A percentile compares a stretch with the other conserved stretches of the same genome.
Evolutionary conservation across 23 red algal species (phyloP).

Genomic region (Gracilaria gracilis): DNA sequence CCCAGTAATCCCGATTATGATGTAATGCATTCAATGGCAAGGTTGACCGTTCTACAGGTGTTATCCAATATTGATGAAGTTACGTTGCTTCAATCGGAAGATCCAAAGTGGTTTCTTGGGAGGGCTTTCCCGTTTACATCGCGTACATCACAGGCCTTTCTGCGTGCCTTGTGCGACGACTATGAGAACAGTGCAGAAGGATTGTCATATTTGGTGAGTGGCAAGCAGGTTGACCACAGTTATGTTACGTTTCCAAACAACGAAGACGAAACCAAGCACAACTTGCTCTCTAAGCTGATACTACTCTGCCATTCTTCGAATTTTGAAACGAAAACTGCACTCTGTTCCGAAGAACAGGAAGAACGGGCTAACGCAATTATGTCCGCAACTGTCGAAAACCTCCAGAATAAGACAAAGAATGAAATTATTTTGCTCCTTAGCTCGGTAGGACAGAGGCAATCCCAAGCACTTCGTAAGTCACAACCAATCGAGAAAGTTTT

Average conservation of each 20-base stretch:
- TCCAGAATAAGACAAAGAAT: background rate
- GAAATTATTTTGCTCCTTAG: background rate
- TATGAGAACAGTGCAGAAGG: background rate
- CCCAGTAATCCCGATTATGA: background rate
- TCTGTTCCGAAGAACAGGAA: no score
- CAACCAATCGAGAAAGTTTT: slow-evolving; percentile 36
- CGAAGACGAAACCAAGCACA: no score
- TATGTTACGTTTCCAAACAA: no score
- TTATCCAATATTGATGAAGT: background rate
- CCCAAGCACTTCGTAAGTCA: background rate
- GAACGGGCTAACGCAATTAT: background rate
- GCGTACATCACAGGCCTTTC: background rate
- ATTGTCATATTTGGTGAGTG: background rate
- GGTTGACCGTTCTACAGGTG: background rate
- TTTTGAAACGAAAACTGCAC: no score
- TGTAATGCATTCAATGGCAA: no score
- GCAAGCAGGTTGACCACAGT: no score
- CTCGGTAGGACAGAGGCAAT: background rate
- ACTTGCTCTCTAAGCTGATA: no score
- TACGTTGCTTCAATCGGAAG: slow-evolving; percentile 19
- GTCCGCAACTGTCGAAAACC: background rate
- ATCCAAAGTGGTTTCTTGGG: slow-evolving; percentile 6
- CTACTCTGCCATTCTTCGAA: no score
- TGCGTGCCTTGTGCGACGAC: background rate
- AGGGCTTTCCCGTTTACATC: slow-evolving; percentile 29